Base-by-base conservation (phyloP, 1,139 yeast species). In the Saccharomyces hybrid region DNA sequence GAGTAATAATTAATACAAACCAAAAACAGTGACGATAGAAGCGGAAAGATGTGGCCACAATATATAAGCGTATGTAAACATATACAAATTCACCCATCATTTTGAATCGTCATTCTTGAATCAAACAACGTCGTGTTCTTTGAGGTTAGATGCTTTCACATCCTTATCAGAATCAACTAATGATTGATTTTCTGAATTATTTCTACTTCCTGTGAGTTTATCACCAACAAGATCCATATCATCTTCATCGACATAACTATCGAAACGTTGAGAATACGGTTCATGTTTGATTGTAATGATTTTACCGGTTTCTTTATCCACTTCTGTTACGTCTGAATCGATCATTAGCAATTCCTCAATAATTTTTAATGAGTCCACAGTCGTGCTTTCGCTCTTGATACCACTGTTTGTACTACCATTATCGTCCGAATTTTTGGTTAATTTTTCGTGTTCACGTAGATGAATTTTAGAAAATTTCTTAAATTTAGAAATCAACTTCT, bases 281-380 rank as follows among this genome's bases (percentile, higher is more conserved):
- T 55, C 47, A 26, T 54, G 57, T 48, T 59, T 61, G 52, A 63
- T 53, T 55, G 58, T 60, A 1, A 63, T 55, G 1, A 66, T 59
- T 47, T 60, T 48, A 2, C 68, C 68, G 29, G 60, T 52, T 9
- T 63, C 64, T 53, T 64, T 59, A 16, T 38, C 42, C 25, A 65
- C 66, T 50, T 66, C 70, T 44, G 57, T 55, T 13, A 68, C 56
- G 49, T 64, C 69, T 38, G 67, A 66, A 53, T 68, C 71, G 50
- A 65, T 67, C 64, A 64, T 67, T 31, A 68, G 54, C 67, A 68
- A 61, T 52, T 67, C 70, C 53, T 68, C 71, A 34, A 68, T 7
- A 3, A 20, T 20, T 20, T 20, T 20, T 20, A 20, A 20, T 20
- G 23, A 20, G 23, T 20, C 23, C 23, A 20, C 23, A 20, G 23